These are phyloP conservation scores for Saccharum spontaneum DNA, from an alignment of 176 grass and related monocot genomes.

Conservation along the genomic window DNA sequence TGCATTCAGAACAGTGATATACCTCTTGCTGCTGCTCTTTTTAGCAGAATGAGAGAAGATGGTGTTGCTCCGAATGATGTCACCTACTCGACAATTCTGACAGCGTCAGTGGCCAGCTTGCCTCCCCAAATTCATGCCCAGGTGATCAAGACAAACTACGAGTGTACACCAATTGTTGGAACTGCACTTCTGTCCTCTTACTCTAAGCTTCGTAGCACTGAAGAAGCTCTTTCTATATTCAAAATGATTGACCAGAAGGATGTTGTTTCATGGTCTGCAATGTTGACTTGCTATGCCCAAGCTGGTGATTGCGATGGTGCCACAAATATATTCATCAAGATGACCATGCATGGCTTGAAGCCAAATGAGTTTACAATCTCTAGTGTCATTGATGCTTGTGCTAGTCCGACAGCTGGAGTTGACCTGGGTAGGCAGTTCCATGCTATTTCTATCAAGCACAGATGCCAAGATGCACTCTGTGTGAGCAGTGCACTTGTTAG, in stretches of 20 bases:
- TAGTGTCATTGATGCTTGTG: conserved; percentile 62
- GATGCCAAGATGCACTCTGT: conserved; percentile 52
- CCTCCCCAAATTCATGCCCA: conserved; percentile 64
- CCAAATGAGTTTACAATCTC: conserved; percentile 85
- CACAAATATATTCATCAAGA: conserved; percentile 53
- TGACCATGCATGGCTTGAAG: conserved; percentile 48
- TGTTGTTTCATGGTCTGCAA: conserved; percentile 74
- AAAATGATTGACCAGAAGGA: conserved; percentile 60
- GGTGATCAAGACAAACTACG: conserved; percentile 68
- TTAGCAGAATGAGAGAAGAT: conserved; percentile 65
- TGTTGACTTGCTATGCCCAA: conserved; percentile 75
- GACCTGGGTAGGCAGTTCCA: conserved; percentile 83
- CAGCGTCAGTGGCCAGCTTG: conserved; percentile 39
- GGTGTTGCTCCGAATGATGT: conserved; percentile 63
- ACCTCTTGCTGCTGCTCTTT: conserved; percentile 50
- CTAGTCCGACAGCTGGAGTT: conserved; percentile 41
- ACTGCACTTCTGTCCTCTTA: conserved; percentile 69
- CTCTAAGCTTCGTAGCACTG: conserved; percentile 44
- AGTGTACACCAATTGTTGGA: conserved; percentile 52
- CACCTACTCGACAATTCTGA: conserved; percentile 71
- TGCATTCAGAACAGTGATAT: conserved; percentile 50
- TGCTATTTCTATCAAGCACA: conserved; percentile 66
- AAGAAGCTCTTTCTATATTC: conserved; percentile 63
- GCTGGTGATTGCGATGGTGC: conserved; percentile 62
- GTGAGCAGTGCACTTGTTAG: conserved; percentile 69